phyloP scores from a whole-genome alignment of 1,284 basidiomycete genomes.

The Veloboletus limbatus region DNA sequence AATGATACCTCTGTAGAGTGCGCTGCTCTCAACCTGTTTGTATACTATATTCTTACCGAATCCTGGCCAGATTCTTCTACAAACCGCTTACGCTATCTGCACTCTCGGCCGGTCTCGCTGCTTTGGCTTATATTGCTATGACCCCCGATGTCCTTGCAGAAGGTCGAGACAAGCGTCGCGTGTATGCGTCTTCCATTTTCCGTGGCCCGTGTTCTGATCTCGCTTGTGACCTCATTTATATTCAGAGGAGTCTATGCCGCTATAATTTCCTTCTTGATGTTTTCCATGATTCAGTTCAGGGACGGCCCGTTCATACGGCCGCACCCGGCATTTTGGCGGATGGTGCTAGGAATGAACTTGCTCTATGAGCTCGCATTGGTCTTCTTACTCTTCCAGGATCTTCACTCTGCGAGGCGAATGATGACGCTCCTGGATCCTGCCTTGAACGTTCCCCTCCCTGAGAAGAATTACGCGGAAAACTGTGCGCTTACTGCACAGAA shows the following conservation, averaged over 20 bases:
- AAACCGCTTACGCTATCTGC: conserved; percentile 75
- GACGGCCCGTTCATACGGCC: conserved; percentile 79
- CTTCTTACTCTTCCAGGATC: conserved; percentile 80
- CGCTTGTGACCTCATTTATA: conserved; percentile 11
- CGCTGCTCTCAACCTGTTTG: conserved; percentile 26
- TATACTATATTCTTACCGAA: background rate
- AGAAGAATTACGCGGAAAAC: conserved; percentile 81
- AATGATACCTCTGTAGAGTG: conserved; percentile 80
- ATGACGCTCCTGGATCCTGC: conserved; percentile 72
- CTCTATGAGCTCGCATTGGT: conserved; percentile 78
- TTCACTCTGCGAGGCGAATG: conserved; percentile 72
- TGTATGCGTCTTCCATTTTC: conserved; percentile 48
- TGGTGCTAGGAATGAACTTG: conserved; percentile 72
- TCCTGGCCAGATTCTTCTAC: conserved; percentile 68
- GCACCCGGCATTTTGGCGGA: conserved; percentile 74
- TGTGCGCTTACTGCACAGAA: conserved; percentile 63
- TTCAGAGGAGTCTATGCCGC: conserved; percentile 69
- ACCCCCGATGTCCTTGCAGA: conserved; percentile 77
- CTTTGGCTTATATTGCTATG: conserved; percentile 75
- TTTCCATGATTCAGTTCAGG: conserved; percentile 82
- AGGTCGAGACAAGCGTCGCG: conserved; percentile 71
- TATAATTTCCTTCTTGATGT: conserved; percentile 66
- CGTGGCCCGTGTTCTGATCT: conserved; percentile 6
- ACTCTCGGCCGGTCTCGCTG: conserved; percentile 58
- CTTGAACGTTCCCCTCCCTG: conserved; percentile 70